Percentiles rank a stretch among this genome's conserved stretches.
Conservation (phyloP, 345 rosid genomes). For the Kernera saxatilis region DNA sequence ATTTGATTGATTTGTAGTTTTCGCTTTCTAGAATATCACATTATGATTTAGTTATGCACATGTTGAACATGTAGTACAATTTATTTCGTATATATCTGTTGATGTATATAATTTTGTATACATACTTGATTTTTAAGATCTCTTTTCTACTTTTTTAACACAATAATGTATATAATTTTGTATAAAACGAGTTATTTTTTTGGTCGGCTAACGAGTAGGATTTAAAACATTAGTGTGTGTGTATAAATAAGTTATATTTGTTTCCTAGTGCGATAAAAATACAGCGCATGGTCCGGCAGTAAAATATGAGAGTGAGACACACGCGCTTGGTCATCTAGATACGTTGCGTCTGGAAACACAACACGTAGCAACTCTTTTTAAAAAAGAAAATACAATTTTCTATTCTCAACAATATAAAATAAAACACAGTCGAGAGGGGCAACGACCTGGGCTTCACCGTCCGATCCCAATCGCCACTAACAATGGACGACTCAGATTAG, state of each 20-base stretch:
- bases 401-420: not conserved
- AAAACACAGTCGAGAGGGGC: conserved; percentile 3
- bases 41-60: not conserved
- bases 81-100: not conserved
- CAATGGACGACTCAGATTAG: not conserved
- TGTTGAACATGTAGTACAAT: not conserved
- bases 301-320: not conserved
- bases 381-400: conserved; percentile 13
- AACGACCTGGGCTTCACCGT: conserved; percentile 26
- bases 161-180: not conserved
- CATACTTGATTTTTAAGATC: too few species aligned
- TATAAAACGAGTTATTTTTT: too few species aligned
- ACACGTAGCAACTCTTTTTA: conserved; percentile 25
- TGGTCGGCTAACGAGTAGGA: not conserved
- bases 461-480: conserved; percentile 29
- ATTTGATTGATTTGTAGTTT: not conserved
- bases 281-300: not conserved
- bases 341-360: conserved; percentile 20
- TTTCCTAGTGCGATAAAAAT: not conserved
- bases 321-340: conserved; percentile 27
- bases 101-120: too few species aligned
- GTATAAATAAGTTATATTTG: not conserved
- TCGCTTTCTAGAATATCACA: not conserved
- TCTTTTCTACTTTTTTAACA: too few species aligned
- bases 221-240: not conserved